A percentile compares a stretch with the other conserved stretches of the same genome.
Evolutionary conservation across 441 rosid species (phyloP).

Genomic region (Arabidopsis lyrata): DNA sequence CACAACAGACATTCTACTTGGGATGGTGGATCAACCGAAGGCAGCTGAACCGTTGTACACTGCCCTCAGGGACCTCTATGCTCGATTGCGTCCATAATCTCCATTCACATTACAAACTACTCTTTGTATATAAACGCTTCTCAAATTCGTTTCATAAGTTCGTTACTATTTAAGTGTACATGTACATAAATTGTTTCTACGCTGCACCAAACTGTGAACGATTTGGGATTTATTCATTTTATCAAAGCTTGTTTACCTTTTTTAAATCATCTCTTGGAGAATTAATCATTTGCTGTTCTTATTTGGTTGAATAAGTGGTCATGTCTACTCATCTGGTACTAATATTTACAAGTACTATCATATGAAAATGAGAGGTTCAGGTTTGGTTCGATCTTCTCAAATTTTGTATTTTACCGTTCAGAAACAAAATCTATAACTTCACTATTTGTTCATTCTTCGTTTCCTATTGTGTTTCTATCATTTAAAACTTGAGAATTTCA

Average conservation of each 20-base stretch:
- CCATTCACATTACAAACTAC: constrained; percentile 6
- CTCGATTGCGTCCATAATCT: constrained; percentile 50
- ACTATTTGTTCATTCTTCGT: background rate
- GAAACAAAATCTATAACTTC: background rate
- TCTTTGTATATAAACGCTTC: constrained; percentile 23
- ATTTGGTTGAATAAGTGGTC: background rate
- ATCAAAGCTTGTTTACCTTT: background rate
- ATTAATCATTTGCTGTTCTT: background rate
- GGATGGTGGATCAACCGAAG: constrained; percentile 80
- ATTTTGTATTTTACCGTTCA: background rate
- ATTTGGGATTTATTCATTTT: background rate
- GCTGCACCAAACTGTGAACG: background rate
- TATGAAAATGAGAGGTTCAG: too few species aligned
- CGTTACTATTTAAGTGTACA: background rate
- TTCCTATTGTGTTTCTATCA: background rate
- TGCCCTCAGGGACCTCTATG: constrained; percentile 73
- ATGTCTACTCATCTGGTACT: too few species aligned
- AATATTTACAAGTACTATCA: too few species aligned
- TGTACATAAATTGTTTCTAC: constrained; percentile 26
- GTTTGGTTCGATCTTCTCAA: background rate
- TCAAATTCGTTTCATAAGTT: background rate
- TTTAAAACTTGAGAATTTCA: background rate
- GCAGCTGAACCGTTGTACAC: constrained; percentile 87
- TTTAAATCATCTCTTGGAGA: background rate
- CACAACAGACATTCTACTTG: constrained; percentile 81